These are phyloP conservation scores for Myriosclerotinia duriaeana DNA, from an alignment of 2,329 filamentous ascomycete genomes.

Conservation along the genomic window DNA sequence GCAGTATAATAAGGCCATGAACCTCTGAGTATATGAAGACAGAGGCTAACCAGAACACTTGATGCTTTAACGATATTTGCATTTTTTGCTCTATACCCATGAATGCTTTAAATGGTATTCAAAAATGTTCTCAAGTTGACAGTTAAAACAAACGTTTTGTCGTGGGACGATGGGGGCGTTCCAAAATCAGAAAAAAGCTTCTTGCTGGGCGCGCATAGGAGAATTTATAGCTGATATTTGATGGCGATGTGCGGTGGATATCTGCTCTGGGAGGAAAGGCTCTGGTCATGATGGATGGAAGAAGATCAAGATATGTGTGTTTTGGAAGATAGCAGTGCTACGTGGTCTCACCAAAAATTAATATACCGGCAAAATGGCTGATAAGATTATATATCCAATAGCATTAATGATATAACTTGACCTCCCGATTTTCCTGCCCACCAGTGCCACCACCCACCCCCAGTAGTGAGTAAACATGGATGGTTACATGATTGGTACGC, in stretches of 20 bases:
- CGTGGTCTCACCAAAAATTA: not conserved
- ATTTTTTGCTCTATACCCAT: constrained; percentile 19
- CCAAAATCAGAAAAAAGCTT: not conserved
- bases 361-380: constrained; percentile 14
- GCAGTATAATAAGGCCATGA: constrained; percentile 31
- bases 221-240: not conserved
- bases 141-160: not conserved
- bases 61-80: constrained; percentile 12
- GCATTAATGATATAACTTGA: not conserved
- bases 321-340: not conserved
- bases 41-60: constrained; percentile 2
- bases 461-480: too few species aligned
- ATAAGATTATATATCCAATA: not conserved
- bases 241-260: not conserved
- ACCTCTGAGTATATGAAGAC: not conserved
- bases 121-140: not conserved
- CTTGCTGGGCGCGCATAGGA: not conserved
- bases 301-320: constrained; percentile 1
- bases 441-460: too few species aligned
- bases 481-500: not conserved
- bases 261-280: not conserved
- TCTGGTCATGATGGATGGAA: not conserved
- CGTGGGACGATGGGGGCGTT: not conserved
- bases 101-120: not conserved
- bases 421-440: too few species aligned